A percentile compares a stretch with the other conserved stretches of the same genome.
These are phyloP conservation scores for Melocanna baccifera DNA, from an alignment of 176 grass and related monocot genomes.

Conservation along the genomic window DNA sequence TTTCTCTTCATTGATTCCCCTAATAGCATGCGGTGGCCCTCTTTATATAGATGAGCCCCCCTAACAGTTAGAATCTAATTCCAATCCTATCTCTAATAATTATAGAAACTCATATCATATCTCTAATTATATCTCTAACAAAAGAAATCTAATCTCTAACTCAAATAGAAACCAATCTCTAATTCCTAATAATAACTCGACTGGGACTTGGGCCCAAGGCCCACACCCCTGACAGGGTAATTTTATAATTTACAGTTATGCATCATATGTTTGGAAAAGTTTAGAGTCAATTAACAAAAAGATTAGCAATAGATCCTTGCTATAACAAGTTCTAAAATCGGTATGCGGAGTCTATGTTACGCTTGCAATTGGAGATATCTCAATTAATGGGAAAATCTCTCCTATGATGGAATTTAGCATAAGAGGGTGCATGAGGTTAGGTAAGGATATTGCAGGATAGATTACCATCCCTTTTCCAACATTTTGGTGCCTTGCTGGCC, in stretches of 20 bases:
- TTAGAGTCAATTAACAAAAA: conserved; percentile 19
- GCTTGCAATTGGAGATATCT: neutral
- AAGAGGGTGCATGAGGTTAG: neutral
- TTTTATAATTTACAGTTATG: neutral
- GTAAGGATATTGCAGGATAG: neutral
- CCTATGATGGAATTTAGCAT: conserved; percentile 14
- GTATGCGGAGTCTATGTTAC: neutral
- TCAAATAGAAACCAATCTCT: no score
- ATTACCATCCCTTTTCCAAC: neutral
- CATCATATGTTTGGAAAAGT: neutral
- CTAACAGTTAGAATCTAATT: no score
- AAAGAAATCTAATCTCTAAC: no score
- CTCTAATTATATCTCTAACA: no score
- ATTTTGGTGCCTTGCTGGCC: neutral
- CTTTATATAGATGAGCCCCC: no score
- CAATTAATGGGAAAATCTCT: neutral
- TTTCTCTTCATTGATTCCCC: no score
- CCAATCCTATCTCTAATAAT: no score
- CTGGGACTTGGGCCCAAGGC: no score
- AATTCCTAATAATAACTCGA: no score
- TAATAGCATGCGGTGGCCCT: no score
- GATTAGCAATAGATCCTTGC: neutral
- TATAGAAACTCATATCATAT: no score
- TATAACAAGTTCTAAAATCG: neutral
- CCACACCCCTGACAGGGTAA: no score